These are phyloP conservation scores for Flaveria bidentis DNA, from an alignment of 129 eudicot genomes.

Conservation along the genomic window DNA sequence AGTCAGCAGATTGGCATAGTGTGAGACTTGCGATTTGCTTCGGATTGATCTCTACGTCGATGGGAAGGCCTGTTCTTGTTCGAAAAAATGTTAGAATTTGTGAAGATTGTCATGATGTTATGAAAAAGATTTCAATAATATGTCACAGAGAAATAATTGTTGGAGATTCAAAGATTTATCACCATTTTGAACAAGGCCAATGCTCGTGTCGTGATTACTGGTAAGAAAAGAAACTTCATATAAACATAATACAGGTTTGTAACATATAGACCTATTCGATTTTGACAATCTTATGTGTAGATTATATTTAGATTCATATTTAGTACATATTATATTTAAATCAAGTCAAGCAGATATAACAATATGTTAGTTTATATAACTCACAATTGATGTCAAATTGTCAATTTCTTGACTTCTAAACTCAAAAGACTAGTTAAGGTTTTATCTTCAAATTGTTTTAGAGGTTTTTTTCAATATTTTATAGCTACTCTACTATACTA, in stretches of 20 bases:
- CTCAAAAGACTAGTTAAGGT: too few relatives aligned
- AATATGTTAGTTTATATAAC: too few relatives aligned
- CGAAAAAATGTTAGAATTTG: conserved; percentile 67
- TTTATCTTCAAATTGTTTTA: too few relatives aligned
- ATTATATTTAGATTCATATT: background rate
- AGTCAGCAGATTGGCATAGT: conserved; percentile 56
- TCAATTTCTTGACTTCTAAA: too few relatives aligned
- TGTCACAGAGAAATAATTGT: conserved; percentile 66
- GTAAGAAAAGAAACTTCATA: conserved; percentile 30
- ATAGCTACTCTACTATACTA: too few relatives aligned
- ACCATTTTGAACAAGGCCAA: conserved; percentile 59
- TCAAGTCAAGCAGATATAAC: too few relatives aligned
- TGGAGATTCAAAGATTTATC: conserved; percentile 81
- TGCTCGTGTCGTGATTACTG: conserved; percentile 85
- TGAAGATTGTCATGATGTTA: conserved; percentile 67
- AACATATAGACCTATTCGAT: background rate
- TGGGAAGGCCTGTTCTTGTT: conserved; percentile 57
- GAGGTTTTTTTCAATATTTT: too few relatives aligned
- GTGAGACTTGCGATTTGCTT: conserved; percentile 66
- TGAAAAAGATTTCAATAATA: conserved; percentile 52
- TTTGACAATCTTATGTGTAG: background rate
- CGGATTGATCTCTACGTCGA: conserved; percentile 51
- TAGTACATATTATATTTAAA: too few relatives aligned
- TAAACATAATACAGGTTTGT: background rate
- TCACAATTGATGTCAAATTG: too few relatives aligned